Evolutionary conservation across 2,329 filamentous ascomycete genomes (phyloP), one percentile per base, ranked within the genome.

Genomic region (Fusarium marasasianum): DNA sequence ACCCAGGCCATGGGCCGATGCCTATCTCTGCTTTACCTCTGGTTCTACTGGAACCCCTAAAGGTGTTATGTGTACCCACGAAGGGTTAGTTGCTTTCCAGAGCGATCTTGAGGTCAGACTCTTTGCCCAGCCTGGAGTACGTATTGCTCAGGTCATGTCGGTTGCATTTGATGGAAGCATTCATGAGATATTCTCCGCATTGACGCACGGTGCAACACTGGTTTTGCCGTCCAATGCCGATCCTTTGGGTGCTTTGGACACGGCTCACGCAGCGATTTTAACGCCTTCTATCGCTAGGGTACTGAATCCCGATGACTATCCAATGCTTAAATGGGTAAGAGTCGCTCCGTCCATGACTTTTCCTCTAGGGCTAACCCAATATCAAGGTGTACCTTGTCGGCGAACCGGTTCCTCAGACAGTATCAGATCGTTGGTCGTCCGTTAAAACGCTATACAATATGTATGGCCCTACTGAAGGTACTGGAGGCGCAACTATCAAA

Each of bases 301-400:
- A 17, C 22, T 50, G 20, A 50, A 50, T 17, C 47, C 47, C 1
- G 47, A 50, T 10, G 47, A 50, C 47, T 50, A 50, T 33, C 29
- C 47, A 0, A 50, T 50, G 29, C 47, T 50, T 2, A 50, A 50
- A 50, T 50, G 47, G 47, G 47, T 50, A 13, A 31, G 47, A 3
- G 29, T 35, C 33, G 3, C 11, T 50, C 11, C 0, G 3, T n/a
- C n/a, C 22, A n/a, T 33, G 9, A 17, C 1, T 17, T 4, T 17
- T 33, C 11, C 5, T 5, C 9, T 0, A 33, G 14, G 4, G 8
- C 22, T 50, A n/a, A 50, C 20, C 3, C 14, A 33, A 17, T 18
- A 4, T 15, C 7, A 50, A 50, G 47, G 47, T 50, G 10, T 50
- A 50, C 47, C 29, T 50, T 31, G 47, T 50, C 8, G 47, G 47